These are phyloP conservation scores for Pterulicium gracile DNA, from an alignment of 1,284 basidiomycete species.

Conservation along the genomic window DNA sequence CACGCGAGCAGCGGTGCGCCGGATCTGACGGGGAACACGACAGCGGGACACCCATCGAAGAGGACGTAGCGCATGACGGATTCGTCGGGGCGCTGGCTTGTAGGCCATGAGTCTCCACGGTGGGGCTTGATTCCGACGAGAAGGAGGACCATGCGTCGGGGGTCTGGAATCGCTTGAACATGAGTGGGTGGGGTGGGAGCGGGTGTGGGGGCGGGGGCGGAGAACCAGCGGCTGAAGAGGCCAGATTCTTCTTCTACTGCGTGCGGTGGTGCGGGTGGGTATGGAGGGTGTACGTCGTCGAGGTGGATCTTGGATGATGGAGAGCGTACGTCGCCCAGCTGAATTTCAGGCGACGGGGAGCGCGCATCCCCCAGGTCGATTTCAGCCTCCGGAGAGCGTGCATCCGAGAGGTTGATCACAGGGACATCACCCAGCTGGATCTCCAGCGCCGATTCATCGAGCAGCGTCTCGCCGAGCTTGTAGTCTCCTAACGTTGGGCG, in stretches of 20 bases:
- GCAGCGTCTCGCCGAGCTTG: conserved; percentile 43
- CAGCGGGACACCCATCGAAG: conserved; percentile 50
- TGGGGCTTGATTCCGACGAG: conserved; percentile 56
- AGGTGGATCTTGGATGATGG: too few relatives aligned
- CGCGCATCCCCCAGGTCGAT: too few relatives aligned
- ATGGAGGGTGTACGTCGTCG: too few relatives aligned
- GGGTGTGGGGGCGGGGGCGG: too few relatives aligned
- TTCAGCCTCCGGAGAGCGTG: too few relatives aligned
- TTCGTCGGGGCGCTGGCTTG: conserved; percentile 44
- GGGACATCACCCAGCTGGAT: conserved; percentile 33
- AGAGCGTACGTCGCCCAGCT: too few relatives aligned
- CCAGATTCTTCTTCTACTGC: conserved; percentile 37
- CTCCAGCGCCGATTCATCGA: conserved; percentile 39
- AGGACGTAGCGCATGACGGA: conserved; percentile 52
- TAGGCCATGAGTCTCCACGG: conserved; percentile 40
- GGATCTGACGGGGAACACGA: conserved; percentile 46
- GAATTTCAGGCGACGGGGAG: too few relatives aligned
- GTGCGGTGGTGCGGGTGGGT: conserved; percentile 28
- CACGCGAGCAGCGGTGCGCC: conserved; percentile 53
- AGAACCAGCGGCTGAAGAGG: too few relatives aligned
- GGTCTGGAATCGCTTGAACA: conserved; percentile 41
- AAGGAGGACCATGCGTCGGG: conserved; percentile 48
- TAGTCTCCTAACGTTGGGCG: conserved; percentile 36
- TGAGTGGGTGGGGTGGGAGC: conserved; percentile 35
- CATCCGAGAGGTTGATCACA: too few relatives aligned